Percentiles rank a stretch among this genome's conserved stretches.
Conservation (phyloP, 148 eudicot species). For the Mesembryanthemum crystallinum region DNA sequence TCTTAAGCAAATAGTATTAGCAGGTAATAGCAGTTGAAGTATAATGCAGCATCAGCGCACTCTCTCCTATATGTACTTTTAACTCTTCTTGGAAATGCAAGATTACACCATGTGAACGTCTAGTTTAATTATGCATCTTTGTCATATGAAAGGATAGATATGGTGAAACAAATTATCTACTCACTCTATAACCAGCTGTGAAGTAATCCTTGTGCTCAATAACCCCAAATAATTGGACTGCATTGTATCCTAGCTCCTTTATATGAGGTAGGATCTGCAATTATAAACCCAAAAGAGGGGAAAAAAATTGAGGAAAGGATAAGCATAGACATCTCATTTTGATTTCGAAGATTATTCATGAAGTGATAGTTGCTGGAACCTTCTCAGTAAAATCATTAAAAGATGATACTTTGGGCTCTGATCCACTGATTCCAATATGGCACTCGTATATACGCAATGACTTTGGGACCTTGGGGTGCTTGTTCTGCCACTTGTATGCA, state of each 20-base stretch:
- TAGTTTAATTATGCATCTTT: background rate
- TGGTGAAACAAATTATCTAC: constrained; percentile 25
- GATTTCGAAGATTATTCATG: constrained; percentile 10
- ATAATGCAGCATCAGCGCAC: constrained; percentile 10
- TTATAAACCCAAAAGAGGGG: background rate
- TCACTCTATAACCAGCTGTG: constrained; percentile 93
- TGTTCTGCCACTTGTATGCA: constrained; percentile 72
- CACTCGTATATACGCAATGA: constrained; percentile 92
- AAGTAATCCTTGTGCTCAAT: constrained; percentile 97
- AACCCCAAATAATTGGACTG: constrained; percentile 85
- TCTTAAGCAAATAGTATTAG: background rate
- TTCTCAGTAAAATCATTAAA: constrained; percentile 70
- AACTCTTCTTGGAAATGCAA: background rate
- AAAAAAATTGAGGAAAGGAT: background rate
- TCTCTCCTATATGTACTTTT: background rate
- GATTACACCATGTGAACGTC: background rate
- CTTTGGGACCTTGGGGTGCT: constrained; percentile 59
- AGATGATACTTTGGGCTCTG: constrained; percentile 70
- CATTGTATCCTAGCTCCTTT: constrained; percentile 91
- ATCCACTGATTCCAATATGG: constrained; percentile 87
- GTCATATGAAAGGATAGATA: background rate
- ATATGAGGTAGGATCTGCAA: constrained; percentile 76
- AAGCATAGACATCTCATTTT: background rate
- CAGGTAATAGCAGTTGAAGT: background rate
- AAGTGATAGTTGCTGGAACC: constrained; percentile 33